A percentile compares a stretch with the other conserved stretches of the same genome.
Evolutionary conservation across 768 basidiomycete species (phyloP).

Genomic region (Cubamyces lactineus): DNA sequence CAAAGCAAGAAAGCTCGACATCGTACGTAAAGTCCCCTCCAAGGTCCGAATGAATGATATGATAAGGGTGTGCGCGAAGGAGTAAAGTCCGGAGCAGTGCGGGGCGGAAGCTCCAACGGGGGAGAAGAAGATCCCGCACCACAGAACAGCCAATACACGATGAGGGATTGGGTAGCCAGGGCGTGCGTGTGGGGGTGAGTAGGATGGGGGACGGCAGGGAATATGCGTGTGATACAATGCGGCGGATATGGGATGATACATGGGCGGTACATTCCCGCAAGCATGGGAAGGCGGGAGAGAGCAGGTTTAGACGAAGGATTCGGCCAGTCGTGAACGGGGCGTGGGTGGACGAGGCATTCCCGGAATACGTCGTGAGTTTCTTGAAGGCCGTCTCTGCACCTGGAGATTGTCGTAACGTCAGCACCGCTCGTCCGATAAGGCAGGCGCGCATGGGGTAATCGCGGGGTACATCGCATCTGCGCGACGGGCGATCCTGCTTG

Average conservation of each 20-base stretch:
- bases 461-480: not conserved
- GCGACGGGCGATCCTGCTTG: not conserved
- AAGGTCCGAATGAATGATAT: not conserved
- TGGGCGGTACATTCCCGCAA: conserved; percentile 14
- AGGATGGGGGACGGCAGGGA: not conserved
- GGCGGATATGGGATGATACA: conserved; percentile 16
- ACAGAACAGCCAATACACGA: not conserved
- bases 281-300: no score
- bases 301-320: conserved; percentile 18
- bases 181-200: not conserved
- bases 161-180: not conserved
- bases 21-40: not conserved
- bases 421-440: conserved; percentile 1
- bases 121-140: no score
- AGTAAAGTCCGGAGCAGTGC: not conserved
- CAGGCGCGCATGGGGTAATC: not conserved
- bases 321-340: conserved; percentile 30
- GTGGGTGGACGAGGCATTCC: conserved; percentile 28
- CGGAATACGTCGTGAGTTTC: conserved; percentile 29
- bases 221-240: conserved; percentile 17
- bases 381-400: conserved; percentile 29
- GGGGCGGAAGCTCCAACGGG: not conserved
- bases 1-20: not conserved
- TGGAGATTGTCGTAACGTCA: conserved; percentile 4
- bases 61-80: not conserved